A percentile compares a stretch with the other conserved stretches of the same genome.
These are phyloP conservation scores for Xylaria telfairii DNA, from an alignment of 495 filamentous ascomycete genomes.

Conservation along the genomic window DNA sequence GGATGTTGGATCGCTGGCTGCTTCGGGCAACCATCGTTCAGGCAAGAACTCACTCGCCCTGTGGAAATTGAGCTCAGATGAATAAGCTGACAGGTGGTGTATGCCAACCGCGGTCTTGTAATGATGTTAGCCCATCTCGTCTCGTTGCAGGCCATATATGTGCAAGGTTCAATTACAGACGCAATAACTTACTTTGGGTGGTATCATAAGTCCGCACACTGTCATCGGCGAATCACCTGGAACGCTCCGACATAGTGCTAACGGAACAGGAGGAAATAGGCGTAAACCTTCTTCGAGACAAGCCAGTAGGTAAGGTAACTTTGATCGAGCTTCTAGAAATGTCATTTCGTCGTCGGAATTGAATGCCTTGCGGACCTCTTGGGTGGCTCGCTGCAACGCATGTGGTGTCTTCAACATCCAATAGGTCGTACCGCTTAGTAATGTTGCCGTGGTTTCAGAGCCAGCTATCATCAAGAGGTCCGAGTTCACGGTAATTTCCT, in stretches of 20 bases:
- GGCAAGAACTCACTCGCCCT: conserved; percentile 48
- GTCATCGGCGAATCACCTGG: not conserved
- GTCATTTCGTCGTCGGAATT: conserved; percentile 54
- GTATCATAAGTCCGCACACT: not conserved
- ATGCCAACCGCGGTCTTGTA: not conserved
- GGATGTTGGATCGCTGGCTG: conserved; percentile 31
- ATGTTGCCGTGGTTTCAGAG: not conserved
- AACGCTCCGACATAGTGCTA: not conserved
- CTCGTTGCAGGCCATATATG: not conserved
- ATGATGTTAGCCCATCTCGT: not conserved
- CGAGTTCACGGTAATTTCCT: not conserved
- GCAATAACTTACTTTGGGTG: not conserved
- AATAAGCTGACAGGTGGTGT: conserved; percentile 31
- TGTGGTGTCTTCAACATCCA: conserved; percentile 9
- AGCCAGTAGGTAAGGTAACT: conserved; percentile 49
- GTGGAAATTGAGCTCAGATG: conserved; percentile 44
- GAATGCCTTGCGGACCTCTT: conserved; percentile 59
- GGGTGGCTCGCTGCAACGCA: conserved; percentile 45
- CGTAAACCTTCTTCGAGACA: not conserved
- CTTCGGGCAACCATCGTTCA: conserved; percentile 39
- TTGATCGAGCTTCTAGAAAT: conserved; percentile 45
- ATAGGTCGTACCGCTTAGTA: not conserved
- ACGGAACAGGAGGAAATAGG: not conserved
- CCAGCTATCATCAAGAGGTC: not conserved
- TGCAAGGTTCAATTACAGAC: not conserved